phyloP scores from a whole-genome alignment of 2,329 filamentous ascomycete genomes.

The Colletotrichum destructivum region DNA sequence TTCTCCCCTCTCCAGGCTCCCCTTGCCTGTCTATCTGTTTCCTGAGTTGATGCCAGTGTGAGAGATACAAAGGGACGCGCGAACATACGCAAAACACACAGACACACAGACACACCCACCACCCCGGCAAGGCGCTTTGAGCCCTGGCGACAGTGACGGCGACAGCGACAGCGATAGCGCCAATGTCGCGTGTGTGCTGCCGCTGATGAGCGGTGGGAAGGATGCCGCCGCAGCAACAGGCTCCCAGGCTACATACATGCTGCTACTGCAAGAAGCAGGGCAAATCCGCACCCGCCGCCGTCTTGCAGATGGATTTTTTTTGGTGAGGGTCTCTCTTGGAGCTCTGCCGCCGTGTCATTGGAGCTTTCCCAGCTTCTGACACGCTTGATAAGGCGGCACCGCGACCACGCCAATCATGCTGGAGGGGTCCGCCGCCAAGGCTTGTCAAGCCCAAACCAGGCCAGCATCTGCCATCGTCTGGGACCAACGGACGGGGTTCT shows the following conservation, averaged over 20 bases:
- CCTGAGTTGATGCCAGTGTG: constrained; percentile 27
- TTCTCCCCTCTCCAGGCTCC: not conserved
- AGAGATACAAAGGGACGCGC: constrained; percentile 26
- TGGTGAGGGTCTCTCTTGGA: constrained; percentile 30
- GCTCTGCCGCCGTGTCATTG: not conserved
- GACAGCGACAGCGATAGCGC: not conserved
- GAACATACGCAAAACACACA: not conserved
- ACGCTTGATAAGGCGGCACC: constrained; percentile 34
- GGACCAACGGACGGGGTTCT: constrained; percentile 36
- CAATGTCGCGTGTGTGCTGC: constrained; percentile 13
- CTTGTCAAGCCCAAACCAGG: constrained; percentile 41
- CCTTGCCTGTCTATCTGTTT: constrained; percentile 34
- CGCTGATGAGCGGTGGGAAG: constrained; percentile 5
- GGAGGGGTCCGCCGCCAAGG: constrained; percentile 31
- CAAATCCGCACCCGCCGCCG: constrained; percentile 37
- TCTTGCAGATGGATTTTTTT: constrained; percentile 32
- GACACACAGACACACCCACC: not conserved
- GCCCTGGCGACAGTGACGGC: not conserved
- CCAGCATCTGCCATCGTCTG: constrained; percentile 33
- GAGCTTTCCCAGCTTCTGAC: constrained; percentile 14
- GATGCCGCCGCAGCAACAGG: not conserved
- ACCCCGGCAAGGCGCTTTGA: not conserved
- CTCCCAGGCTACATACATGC: not conserved
- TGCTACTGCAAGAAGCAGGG: constrained; percentile 19
- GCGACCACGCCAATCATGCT: constrained; percentile 37